Evolutionary conservation across 768 basidiomycete genomes (phyloP), one percentile per base, ranked within the genome.

Genomic region (Termitomyces sp.): DNA sequence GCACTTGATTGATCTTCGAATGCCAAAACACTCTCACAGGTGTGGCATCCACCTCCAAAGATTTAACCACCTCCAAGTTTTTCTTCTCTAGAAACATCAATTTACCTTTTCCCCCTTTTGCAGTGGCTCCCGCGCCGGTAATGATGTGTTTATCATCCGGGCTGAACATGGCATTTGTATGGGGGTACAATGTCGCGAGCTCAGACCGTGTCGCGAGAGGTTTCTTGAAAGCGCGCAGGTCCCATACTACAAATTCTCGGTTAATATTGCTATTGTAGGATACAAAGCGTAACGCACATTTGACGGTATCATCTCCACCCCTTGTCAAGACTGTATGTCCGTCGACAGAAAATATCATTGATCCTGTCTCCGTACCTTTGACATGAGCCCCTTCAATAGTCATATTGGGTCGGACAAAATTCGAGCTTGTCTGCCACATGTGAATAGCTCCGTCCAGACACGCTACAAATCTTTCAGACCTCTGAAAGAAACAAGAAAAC

Each of bases 11-110:
- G 80, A 99, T 98, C 75, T 92, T 93, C 6, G 92, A 86, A 77
- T 98, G 97, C 97, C 97, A 99, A 32, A 83, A 75, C 2, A 98
- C 92, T 69, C 88, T 91, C 60, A 99, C 92, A 10, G 97, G 94
- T 40, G 87, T 91, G 31, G 87, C 81, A 48, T 87, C 87, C 67
- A 91, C 84, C 59, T 81, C 84, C 48, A 94, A 67, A 47, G 81
- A 80, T 74, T 88, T 89, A 57, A 79, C 85, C 52, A 87, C 81
- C 62, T 87, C 86, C 48, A 97, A 75, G 43, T 80, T 82, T 60
- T 88, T 84, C 70, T 88, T 88, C 60, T 79, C 78, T 73, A 98
- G 70, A 68, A 96, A 87, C 60, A 91, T 73, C 59, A 98, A 77
- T 62, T 82, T 83, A 0, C 94, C 94, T 61, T 80, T 79, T 38